Evolutionary conservation across 208 protist species (phyloP), one percentile per base, ranked within the genome.

Genomic region (Balamuthia mandrillaris): DNA sequence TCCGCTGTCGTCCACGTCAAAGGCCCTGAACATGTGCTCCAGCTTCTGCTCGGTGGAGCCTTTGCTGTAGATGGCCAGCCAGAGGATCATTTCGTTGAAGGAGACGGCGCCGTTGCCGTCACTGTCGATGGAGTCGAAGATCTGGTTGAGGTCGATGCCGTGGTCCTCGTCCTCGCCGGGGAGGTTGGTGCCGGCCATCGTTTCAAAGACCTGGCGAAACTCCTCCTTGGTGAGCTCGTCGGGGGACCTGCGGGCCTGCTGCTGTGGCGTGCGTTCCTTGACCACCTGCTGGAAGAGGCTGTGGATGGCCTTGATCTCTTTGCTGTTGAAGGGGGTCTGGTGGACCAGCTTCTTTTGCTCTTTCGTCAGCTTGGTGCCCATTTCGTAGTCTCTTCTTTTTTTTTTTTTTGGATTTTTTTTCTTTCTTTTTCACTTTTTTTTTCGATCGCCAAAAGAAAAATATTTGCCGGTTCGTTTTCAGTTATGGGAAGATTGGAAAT

Each of bases 191-290:
- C 33, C 58, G 24, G 10, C 18, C 29, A 4, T 5, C 37, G 61
- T 70, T 12, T 5, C 9, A 14, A 70, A n/a, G 45, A 37, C 21
- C 5, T 4, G 31, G n/a, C 16, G 35, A 24, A 77, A 77, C 24
- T 77, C 44, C 42, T 77, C 66, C 66, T 77, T 77, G 66, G 31
- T 77, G n/a, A 77, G 66, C 42, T 77, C 66, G 12, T 77, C 66
- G 49, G 49, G 44, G 49, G 49, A 45, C 54, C 44, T 2, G 66
- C 33, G 3, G 66, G 44, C 39, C 66, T 39, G 66, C 18, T 77
- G 6, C 49, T n/a, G n/a, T n/a, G n/a, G n/a, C n/a, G n/a, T n/a
- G n/a, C n/a, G n/a, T n/a, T n/a, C n/a, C n/a, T n/a, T n/a, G n/a
- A n/a, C n/a, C n/a, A n/a, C n/a, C n/a, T n/a, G n/a, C n/a, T n/a